phyloP scores from a whole-genome alignment of 2,329 filamentous ascomycete species.

The Metarhizium brunneum region DNA sequence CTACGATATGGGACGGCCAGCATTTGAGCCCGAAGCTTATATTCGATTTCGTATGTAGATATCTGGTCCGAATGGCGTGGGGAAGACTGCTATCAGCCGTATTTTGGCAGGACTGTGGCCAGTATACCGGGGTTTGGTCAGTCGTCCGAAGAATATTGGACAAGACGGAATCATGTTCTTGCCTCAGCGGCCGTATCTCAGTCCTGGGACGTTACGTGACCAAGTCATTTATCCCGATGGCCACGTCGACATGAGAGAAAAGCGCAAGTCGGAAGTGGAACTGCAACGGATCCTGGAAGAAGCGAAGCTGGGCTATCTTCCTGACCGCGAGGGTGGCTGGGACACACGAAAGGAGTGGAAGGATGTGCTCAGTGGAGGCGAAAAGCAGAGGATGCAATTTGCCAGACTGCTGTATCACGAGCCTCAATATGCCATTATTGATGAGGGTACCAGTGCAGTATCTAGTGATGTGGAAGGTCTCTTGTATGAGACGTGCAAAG shows the following conservation, averaged over 20 bases:
- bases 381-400: constrained; percentile 93
- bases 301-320: constrained; percentile 79
- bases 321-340: constrained; percentile 89
- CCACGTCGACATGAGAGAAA: constrained; percentile 84
- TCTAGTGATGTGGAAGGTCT: constrained; percentile 90
- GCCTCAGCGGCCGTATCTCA: constrained; percentile 86
- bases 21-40: neutral
- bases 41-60: constrained; percentile 38
- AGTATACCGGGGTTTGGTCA: constrained; percentile 86
- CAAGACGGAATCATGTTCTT: constrained; percentile 97
- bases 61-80: constrained; percentile 88
- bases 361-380: constrained; percentile 90
- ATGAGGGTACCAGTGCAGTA: constrained; percentile 92
- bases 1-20: neutral
- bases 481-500: constrained; percentile 87
- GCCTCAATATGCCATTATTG: constrained; percentile 86
- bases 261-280: constrained; percentile 67
- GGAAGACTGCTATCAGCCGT: constrained; percentile 81
- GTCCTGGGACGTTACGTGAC: constrained; percentile 84
- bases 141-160: constrained; percentile 69
- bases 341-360: constrained; percentile 98
- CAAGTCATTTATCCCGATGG: constrained; percentile 98
- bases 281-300: constrained; percentile 72
- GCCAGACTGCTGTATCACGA: constrained; percentile 90
- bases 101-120: constrained; percentile 93